Conservation (phyloP, 129 eudicot genomes). For the Helianthus annuus region DNA sequence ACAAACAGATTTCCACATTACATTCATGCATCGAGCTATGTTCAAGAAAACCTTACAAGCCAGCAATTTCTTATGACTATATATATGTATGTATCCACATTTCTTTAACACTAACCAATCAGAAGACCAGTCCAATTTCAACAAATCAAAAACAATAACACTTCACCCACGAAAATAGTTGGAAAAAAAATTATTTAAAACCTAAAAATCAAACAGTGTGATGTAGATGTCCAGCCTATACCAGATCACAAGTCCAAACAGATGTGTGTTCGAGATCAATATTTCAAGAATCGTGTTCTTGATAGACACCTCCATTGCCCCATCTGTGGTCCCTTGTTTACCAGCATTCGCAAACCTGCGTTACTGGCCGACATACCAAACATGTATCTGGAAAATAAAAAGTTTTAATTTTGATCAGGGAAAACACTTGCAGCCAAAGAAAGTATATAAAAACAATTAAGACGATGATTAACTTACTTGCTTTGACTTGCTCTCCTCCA, state of each 20-base stretch:
- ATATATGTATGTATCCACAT: slow-evolving; percentile 25
- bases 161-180: slow-evolving; percentile 18
- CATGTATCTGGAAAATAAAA: slow-evolving; percentile 49
- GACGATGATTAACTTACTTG: slow-evolving; percentile 54
- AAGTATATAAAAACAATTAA: not conserved
- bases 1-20: slow-evolving; percentile 19
- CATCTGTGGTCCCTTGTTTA: slow-evolving; percentile 64
- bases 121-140: slow-evolving; percentile 25
- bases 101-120: slow-evolving; percentile 22
- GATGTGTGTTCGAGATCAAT: slow-evolving; percentile 19
- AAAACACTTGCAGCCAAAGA: not conserved
- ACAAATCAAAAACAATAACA: slow-evolving; percentile 24
- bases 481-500: slow-evolving; percentile 70
- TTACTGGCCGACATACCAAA: slow-evolving; percentile 65
- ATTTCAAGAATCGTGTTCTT: slow-evolving; percentile 47
- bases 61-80: slow-evolving; percentile 27
- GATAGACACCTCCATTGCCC: slow-evolving; percentile 80
- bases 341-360: slow-evolving; percentile 67
- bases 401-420: not conserved
- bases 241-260: not conserved
- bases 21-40: slow-evolving; percentile 19
- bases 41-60: slow-evolving; percentile 29
- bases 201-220: slow-evolving; percentile 26
- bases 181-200: slow-evolving; percentile 15
- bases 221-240: slow-evolving; percentile 29